A percentile compares a stretch with the other conserved stretches of the same genome.
Conservation (phyloP, 805 yeast species). For the Candida nitratophila region DNA sequence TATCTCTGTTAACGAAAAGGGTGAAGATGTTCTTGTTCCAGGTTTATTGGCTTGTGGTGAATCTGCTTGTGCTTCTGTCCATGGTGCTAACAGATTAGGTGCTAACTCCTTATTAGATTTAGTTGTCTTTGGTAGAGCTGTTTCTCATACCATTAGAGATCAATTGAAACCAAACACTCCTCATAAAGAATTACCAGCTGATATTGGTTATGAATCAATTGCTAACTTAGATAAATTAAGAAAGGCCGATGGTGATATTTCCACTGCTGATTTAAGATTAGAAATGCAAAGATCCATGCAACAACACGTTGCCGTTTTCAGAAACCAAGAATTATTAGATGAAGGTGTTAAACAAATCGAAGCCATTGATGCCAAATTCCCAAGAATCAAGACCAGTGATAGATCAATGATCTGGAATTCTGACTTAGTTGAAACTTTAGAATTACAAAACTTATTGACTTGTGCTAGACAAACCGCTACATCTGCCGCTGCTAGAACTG, state of each 20-base stretch:
- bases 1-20: constrained; percentile 70
- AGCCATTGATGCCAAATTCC: constrained; percentile 66
- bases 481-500: constrained; percentile 91
- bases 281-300: constrained; percentile 97
- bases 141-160: constrained; percentile 84
- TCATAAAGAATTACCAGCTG: constrained; percentile 73
- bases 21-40: constrained; percentile 86
- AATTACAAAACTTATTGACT: constrained; percentile 91
- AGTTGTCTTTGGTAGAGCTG: constrained; percentile 98
- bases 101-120: constrained; percentile 95
- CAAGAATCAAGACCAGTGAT: constrained; percentile 80
- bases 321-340: constrained; percentile 87
- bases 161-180: constrained; percentile 84
- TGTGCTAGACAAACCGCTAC: constrained; percentile 95
- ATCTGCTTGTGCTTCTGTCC: constrained; percentile 98
- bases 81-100: constrained; percentile 98
- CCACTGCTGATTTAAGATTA: constrained; percentile 85
- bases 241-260: constrained; percentile 71
- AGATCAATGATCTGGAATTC: constrained; percentile 99
- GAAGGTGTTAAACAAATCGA: constrained; percentile 80
- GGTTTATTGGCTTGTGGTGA: constrained; percentile 98
- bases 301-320: constrained; percentile 92
- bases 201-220: constrained; percentile 82
- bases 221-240: constrained; percentile 86
- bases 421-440: constrained; percentile 92